Evolutionary conservation across 164 flowering plant genomes (phyloP).

Genomic region (Protea cynaroides): DNA sequence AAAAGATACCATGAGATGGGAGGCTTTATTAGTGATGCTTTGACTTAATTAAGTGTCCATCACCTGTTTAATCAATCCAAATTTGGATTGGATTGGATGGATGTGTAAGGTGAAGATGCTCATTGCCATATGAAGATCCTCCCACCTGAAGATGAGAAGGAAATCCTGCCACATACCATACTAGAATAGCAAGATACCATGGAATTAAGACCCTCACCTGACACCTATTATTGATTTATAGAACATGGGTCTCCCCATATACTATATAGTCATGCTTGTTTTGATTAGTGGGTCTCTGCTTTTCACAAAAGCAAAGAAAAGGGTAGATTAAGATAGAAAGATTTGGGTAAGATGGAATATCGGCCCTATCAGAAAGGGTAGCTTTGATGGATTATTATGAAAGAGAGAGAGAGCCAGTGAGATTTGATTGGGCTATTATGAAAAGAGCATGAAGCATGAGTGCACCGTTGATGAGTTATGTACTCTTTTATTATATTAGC

Average conservation of each 20-base stretch:
- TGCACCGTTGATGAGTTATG: no score
- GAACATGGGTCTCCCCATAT: not conserved
- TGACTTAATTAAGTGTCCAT: not conserved
- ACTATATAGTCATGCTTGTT: not conserved
- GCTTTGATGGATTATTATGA: not conserved
- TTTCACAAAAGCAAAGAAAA: constrained; percentile 2
- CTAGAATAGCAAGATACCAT: not conserved
- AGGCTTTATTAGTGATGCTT: not conserved
- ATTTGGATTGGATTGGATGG: not conserved
- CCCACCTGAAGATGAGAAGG: not conserved
- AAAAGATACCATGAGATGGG: not conserved
- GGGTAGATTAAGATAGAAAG: not conserved
- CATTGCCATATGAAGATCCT: not conserved
- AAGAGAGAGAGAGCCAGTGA: not conserved
- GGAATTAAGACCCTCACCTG: no score
- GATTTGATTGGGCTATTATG: not conserved
- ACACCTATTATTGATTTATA: not conserved
- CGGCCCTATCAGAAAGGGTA: not conserved
- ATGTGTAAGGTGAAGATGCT: not conserved
- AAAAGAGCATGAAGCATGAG: no score
- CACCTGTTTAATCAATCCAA: not conserved
- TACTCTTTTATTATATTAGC: no score
- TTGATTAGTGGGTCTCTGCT: not conserved
- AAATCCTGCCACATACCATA: not conserved
- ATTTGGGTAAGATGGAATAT: constrained; percentile 2